Evolutionary conservation across 2,329 filamentous ascomycete species (phyloP), one percentile per base, ranked within the genome.

Genomic region (Neophaeococcomyces mojaviensis): DNA sequence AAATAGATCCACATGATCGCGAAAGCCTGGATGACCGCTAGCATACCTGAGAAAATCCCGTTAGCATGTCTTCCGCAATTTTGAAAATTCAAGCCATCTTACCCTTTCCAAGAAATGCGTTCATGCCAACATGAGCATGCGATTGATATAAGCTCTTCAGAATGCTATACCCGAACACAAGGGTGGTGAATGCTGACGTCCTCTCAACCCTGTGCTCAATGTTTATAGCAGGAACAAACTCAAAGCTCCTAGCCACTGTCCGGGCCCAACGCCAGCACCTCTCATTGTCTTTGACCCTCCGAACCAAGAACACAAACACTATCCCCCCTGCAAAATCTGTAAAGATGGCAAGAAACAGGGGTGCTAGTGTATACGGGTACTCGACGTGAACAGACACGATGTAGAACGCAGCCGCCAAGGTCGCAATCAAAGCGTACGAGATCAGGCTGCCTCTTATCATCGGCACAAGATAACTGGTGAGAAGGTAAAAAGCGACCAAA

Each of bases 201-300:
- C 80, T 67, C 60, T 82, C 79, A 3, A 79, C 77, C 45, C 77
- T 73, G 59, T 84, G 80, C 61, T 83, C 80, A 51, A 83, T 83
- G 53, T 81, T 83, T 38, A 77, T 66, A 0, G 76, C 78, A 2
- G 78, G 79, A 44, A 71, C 74, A 59, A 81, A 81, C 51, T 81
- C 77, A 47, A 80, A 77, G 3, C 31, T 45, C 16, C 45, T 48
- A 7, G 44, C 43, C 19, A 58, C 30, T 3, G 22, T 19, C 20
- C 13, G 33, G 9, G 19, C 22, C 16, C 32, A 40, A 12, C 15
- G 31, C 6, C 13, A 35, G 15, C 33, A 35, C 15, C 8, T 16
- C n/a, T 8, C 33, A 8, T 16, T 8, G 18, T 7, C 33, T 16
- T 15, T 35, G 24, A 42, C 26, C 15, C 47, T 9, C 56, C 52